phyloP scores from a whole-genome alignment of 2,329 filamentous ascomycete genomes.

The Colletotrichum karsti region DNA sequence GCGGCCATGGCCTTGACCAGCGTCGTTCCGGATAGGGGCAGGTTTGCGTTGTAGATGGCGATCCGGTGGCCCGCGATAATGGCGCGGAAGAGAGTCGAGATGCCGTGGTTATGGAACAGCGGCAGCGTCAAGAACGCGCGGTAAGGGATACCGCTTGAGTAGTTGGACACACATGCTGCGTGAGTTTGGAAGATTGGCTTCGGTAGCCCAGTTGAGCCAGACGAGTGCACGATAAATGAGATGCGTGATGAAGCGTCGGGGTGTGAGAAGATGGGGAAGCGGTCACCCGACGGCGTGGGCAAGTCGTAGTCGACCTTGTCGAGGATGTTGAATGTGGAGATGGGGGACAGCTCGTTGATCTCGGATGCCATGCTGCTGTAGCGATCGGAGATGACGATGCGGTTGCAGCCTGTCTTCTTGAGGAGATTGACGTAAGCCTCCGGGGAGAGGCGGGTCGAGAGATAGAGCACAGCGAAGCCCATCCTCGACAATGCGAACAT shows the following conservation, averaged over 20 bases:
- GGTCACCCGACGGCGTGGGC: conserved; percentile 8
- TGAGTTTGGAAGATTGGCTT: conserved; percentile 65
- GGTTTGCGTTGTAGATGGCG: conserved; percentile 54
- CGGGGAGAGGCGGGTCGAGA: conserved; percentile 61
- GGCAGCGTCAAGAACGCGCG: conserved; percentile 56
- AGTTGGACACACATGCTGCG: conserved; percentile 52
- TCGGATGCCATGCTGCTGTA: conserved; percentile 20
- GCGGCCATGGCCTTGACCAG: conserved; percentile 49
- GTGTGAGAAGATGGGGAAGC: conserved; percentile 30
- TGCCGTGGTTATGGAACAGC: conserved; percentile 60
- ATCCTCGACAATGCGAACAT: conserved; percentile 60
- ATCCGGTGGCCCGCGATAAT: conserved; percentile 54
- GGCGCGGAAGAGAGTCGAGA: conserved; percentile 56
- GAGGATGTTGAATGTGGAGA: conserved; percentile 31
- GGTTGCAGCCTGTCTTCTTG: conserved; percentile 47
- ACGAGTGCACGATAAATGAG: conserved; percentile 44
- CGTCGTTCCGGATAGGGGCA: conserved; percentile 56
- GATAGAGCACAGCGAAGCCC: conserved; percentile 60
- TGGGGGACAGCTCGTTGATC: conserved; percentile 36
- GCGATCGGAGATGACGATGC: conserved; percentile 28
- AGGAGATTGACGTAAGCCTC: conserved; percentile 59
- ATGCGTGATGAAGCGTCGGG: conserved; percentile 30
- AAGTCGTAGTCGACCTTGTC: conserved; percentile 27
- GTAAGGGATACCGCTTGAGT: conserved; percentile 51
- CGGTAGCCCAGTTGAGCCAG: conserved; percentile 62